These are phyloP conservation scores for Juglanconis juglandina DNA, from an alignment of 2,329 filamentous ascomycete species.

Conservation along the genomic window DNA sequence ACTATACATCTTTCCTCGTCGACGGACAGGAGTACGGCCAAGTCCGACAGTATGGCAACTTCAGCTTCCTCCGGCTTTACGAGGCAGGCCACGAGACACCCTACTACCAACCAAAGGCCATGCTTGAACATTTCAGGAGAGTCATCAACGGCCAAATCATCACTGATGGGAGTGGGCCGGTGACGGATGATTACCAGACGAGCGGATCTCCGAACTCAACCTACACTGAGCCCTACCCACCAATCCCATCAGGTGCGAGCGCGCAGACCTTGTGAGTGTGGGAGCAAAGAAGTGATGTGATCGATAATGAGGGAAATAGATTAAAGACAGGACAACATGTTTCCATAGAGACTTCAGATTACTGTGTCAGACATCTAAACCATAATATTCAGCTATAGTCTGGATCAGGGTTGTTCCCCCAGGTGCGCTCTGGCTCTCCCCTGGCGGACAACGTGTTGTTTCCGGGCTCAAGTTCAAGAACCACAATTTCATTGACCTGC, in stretches of 20 bases:
- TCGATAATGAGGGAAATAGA: neutral
- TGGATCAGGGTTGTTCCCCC: constrained; percentile 16
- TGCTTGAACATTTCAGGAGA: constrained; percentile 39
- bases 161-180: neutral
- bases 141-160: neutral
- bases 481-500: constrained; percentile 14
- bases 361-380: neutral
- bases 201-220: neutral
- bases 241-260: neutral
- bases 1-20: constrained; percentile 61
- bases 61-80: constrained; percentile 56
- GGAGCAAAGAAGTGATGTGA: too few species aligned
- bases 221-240: neutral
- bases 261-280: too few species aligned
- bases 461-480: constrained; percentile 15
- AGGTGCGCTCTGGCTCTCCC: constrained; percentile 6
- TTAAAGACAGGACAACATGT: too few species aligned
- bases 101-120: constrained; percentile 21
- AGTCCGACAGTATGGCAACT: constrained; percentile 64
- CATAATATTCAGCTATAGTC: neutral
- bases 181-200: neutral
- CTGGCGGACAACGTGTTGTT: neutral
- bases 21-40: constrained; percentile 60
- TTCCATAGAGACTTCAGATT: too few species aligned
- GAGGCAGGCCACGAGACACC: constrained; percentile 45